These are phyloP conservation scores for Dioscorea dumetorum DNA, from an alignment of 106 monocot genomes.

Conservation along the genomic window DNA sequence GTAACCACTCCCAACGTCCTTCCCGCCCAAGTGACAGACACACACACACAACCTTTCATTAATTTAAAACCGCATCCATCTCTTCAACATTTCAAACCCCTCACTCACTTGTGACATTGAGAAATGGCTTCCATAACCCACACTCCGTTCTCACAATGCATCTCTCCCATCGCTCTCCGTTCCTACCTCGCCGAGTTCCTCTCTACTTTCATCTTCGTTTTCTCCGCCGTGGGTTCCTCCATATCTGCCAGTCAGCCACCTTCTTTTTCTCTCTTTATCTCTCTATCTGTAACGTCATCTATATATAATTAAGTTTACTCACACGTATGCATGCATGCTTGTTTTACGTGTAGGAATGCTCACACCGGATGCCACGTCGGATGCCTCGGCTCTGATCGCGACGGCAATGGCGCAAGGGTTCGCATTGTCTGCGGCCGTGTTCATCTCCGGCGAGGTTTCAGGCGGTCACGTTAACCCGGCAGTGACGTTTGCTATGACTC, in stretches of 20 bases:
- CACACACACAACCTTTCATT: too few relatives aligned
- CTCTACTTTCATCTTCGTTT: constrained; percentile 89
- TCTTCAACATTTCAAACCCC: not conserved
- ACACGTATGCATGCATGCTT: not conserved
- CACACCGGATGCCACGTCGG: constrained; percentile 46
- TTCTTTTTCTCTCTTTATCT: not conserved
- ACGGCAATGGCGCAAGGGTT: constrained; percentile 71
- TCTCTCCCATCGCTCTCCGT: constrained; percentile 56
- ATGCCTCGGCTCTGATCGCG: constrained; percentile 63
- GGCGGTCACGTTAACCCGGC: constrained; percentile 90
- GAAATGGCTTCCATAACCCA: constrained; percentile 45
- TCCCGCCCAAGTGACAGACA: not conserved
- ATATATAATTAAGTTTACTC: not conserved
- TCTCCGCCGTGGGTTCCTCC: constrained; percentile 61
- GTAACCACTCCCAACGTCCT: not conserved
- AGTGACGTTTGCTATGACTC: constrained; percentile 65
- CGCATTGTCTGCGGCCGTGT: constrained; percentile 61
- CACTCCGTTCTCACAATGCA: constrained; percentile 31
- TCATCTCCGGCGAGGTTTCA: constrained; percentile 59
- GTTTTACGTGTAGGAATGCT: constrained; percentile 54
- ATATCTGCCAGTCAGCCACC: constrained; percentile 47
- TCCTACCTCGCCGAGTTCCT: constrained; percentile 86
- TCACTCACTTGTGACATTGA: not conserved
- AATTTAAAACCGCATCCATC: not conserved
- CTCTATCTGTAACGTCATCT: too few relatives aligned